phyloP scores from a whole-genome alignment of 257 asterid species.

The Fraxinus pennsylvanica region DNA sequence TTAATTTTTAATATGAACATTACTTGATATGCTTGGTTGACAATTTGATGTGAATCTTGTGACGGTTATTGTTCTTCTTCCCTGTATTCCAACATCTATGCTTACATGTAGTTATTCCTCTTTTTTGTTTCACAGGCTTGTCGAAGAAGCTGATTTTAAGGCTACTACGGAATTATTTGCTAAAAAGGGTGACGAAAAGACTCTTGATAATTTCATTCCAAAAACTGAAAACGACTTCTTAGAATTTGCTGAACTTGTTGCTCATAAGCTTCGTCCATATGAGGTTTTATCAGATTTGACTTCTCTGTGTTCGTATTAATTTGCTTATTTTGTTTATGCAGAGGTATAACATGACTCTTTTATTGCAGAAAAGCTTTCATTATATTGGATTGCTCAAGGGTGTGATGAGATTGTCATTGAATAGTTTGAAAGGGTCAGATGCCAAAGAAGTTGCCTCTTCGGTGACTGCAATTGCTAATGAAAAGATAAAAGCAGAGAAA shows the following conservation, averaged over 20 bases:
- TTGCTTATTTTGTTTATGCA: not conserved
- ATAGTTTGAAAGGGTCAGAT: constrained; percentile 82
- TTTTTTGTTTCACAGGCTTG: constrained; percentile 56
- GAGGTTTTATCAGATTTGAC: constrained; percentile 58
- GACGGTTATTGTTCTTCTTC: not conserved
- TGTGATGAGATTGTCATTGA: constrained; percentile 82
- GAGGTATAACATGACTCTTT: constrained; percentile 13
- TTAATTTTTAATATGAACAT: not conserved
- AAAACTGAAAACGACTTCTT: constrained; percentile 74
- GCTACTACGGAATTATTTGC: constrained; percentile 81
- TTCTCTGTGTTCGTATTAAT: not conserved
- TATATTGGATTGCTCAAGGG: constrained; percentile 80
- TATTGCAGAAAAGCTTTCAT: constrained; percentile 85
- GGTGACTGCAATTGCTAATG: constrained; percentile 90
- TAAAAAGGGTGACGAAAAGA: constrained; percentile 67
- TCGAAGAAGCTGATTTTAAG: constrained; percentile 95
- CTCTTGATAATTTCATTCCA: constrained; percentile 85
- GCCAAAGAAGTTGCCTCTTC: constrained; percentile 91
- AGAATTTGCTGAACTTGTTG: constrained; percentile 82
- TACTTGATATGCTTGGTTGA: not conserved
- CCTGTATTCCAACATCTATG: not conserved
- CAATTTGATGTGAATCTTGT: not conserved
- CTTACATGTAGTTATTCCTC: not conserved
- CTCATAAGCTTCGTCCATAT: constrained; percentile 72
- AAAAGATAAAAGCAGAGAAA: constrained; percentile 92